Base-by-base conservation (phyloP, 805 yeast genomes). In the Barnettozyma siamensis region DNA sequence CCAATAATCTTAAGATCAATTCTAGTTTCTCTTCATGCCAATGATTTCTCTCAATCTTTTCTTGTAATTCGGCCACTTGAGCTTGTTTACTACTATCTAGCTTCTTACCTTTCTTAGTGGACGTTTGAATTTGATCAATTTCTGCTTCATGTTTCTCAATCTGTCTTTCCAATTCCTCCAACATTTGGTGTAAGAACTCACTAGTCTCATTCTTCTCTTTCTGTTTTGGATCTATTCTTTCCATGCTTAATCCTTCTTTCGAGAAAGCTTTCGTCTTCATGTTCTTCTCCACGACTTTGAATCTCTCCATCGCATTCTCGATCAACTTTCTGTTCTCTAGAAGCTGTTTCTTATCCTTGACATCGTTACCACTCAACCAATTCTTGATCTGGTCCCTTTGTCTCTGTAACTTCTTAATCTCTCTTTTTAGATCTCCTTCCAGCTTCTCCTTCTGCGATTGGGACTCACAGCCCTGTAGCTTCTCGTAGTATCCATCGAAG, bases 201-300 rank as follows among this genome's bases (percentile, higher is more conserved):
- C 75, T 69, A 24, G 86, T 79, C 37, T 86, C 94, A 40, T 72
- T 75, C 57, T 83, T 85, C 62, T 85, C 88, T 57, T 78, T 76
- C 58, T 86, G 91, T 47, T 78, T 82, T 10, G 95, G 93, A 58
- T 86, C 93, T 45, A 76, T 67, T 43, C 72, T 73, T 46, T 81
- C 78, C 58, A 78, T 77, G 38, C 84, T 87, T 48, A 91, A 70
- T 1, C 97, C 97, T 63, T 93, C 98, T 57, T 87, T 88, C 26
- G 93, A 80, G 60, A 86, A 91, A 39, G 95, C 96, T 63, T 91
- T 91, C 30, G 94, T 88, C 66, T 91, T 91, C 76, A 87, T 83
- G 48, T 83, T 78, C 65, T 88, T 87, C 64, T 91, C 99, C 52
- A 91, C 87, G 42, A 88, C 91, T 61, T 93, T 93, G 66, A 91